Conservation (phyloP, 1,284 basidiomycete species). For the Ustilago hordei region DNA sequence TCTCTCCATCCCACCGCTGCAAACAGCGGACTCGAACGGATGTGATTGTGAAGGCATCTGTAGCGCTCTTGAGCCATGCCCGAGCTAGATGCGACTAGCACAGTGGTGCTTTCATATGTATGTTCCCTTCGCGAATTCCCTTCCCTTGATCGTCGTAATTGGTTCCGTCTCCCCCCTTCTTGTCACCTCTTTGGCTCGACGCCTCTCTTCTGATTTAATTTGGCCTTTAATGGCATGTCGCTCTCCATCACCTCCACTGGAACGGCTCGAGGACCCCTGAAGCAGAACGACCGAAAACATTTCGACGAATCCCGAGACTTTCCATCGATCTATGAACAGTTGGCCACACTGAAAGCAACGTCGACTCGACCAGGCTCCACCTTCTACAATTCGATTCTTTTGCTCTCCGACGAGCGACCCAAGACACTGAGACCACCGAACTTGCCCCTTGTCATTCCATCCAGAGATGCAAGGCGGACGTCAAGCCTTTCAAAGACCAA, state of each 20-base stretch:
- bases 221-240: constrained; percentile 27
- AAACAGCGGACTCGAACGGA: constrained; percentile 48
- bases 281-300: not conserved
- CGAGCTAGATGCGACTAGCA: constrained; percentile 7
- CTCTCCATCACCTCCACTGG: constrained; percentile 4
- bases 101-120: constrained; percentile 20
- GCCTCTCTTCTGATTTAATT: constrained; percentile 44
- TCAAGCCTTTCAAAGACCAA: constrained; percentile 44
- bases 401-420: not conserved
- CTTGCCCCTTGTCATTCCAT: constrained; percentile 1
- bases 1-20: constrained; percentile 37
- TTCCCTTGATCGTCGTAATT: constrained; percentile 20
- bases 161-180: constrained; percentile 13
- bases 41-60: constrained; percentile 12
- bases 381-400: not conserved
- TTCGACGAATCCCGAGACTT: not conserved
- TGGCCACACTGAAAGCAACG: not conserved
- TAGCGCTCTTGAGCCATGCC: constrained; percentile 5
- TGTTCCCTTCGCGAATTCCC: constrained; percentile 34
- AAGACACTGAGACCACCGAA: not conserved
- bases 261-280: constrained; percentile 5
- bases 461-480: constrained; percentile 31
- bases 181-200: constrained; percentile 27
- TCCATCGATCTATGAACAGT: not conserved
- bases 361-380: not conserved